Evolutionary conservation across 139 green algal species (phyloP), one percentile per base, ranked within the genome.

Genomic region (Trebouxia sp.): DNA sequence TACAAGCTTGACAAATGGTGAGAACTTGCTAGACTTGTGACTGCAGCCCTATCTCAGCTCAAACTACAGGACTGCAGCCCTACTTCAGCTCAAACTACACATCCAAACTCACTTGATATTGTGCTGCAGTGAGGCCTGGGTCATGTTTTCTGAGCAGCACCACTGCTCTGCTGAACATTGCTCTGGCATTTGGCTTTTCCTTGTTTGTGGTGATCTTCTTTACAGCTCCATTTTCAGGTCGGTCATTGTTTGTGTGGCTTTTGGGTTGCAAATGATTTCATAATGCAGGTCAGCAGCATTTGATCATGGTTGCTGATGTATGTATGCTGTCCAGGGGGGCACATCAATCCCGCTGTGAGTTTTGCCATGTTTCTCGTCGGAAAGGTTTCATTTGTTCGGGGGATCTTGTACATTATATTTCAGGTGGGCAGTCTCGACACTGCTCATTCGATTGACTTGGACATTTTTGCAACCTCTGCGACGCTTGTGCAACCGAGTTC

Each of bases 151-250:
- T 79, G n/a, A 62, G 53, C 17, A 62, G 35, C 39, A 82, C 41
- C 8, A 65, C 26, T 11, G 26, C 58, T 8, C 38, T 82, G 24
- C 55, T 75, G 1, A 82, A 82, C 56, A 82, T 82, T 28, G 77
- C 77, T 0, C n/a, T 82, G 6, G 77, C 77, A 8, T 82, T 82
- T 42, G 77, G 77, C 17, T 48, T 82, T 58, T 55, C 56, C 12
- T 47, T 82, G 6, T 82, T 82, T 75, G 74, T 70, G 48, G 76
- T 75, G 51, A 48, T 72, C 17, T 76, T 69, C 22, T 48, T 42
- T 47, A 50, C 79, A 56, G 79, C 79, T 22, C 58, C 79, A 41
- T 82, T 76, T 45, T 65, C 56, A 76, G 77, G 77, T 82, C 10
- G 30, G 47, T 22, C 56, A n/a, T n/a, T n/a, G n/a, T 69, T 12